A percentile compares a stretch with the other conserved stretches of the same genome.
phyloP scores from a whole-genome alignment of 176 grass and related monocot genomes.

The Neostapfia colusana region DNA sequence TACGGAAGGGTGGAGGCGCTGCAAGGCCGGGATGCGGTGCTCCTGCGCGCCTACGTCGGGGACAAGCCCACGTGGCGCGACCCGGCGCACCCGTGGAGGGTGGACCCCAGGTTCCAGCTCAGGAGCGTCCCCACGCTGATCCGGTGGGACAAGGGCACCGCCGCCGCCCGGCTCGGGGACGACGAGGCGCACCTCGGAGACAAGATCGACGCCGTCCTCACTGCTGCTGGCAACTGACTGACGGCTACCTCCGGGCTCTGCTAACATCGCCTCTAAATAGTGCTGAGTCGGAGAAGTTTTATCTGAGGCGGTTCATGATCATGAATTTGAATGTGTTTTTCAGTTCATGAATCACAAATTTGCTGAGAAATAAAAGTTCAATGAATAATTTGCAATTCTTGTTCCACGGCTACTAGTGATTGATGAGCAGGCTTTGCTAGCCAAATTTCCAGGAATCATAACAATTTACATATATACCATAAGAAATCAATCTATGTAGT shows the following conservation, averaged over 20 bases:
- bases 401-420: not conserved
- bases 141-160: constrained; percentile 70
- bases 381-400: not conserved
- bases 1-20: constrained; percentile 53
- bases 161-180: constrained; percentile 58
- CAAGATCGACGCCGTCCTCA: constrained; percentile 61
- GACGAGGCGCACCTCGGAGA: constrained; percentile 60
- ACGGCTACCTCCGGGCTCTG: not conserved
- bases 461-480: too few relatives aligned
- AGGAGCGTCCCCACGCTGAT: constrained; percentile 81
- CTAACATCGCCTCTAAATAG: not conserved
- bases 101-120: constrained; percentile 69
- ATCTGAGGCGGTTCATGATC: not conserved
- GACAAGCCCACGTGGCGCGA: constrained; percentile 80
- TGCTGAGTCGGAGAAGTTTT: not conserved
- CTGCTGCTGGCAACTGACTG: not conserved
- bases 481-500: too few relatives aligned
- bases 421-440: not conserved
- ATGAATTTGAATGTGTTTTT: not conserved
- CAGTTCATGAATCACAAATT: not conserved
- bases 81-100: constrained; percentile 69
- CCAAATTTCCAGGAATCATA: not conserved
- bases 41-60: constrained; percentile 81
- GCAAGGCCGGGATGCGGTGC: constrained; percentile 47
- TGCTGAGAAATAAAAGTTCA: not conserved